phyloP scores from a whole-genome alignment of 306 rosid genomes.

The Malus fusca region DNA sequence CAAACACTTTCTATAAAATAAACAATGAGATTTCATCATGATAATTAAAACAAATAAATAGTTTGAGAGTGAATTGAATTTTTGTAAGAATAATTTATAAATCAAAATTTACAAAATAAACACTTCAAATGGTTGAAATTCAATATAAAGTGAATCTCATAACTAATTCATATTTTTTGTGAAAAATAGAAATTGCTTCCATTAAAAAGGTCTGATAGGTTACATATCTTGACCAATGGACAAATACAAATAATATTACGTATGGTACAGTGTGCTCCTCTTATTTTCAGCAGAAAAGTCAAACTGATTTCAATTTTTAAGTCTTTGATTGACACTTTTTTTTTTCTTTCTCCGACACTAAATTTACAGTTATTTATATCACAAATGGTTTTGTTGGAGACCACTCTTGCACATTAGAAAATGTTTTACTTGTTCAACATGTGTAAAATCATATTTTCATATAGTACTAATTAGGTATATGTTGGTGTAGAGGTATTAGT shows the following conservation, averaged over 20 bases:
- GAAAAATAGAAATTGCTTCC: too few relatives aligned
- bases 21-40: too few relatives aligned
- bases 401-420: not conserved
- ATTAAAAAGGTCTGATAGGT: not conserved
- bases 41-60: too few relatives aligned
- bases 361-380: not conserved
- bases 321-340: not conserved
- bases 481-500: not conserved
- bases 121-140: too few relatives aligned
- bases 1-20: too few relatives aligned
- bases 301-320: not conserved
- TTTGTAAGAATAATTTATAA: accelerated
- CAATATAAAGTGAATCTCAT: too few relatives aligned
- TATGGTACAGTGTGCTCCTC: not conserved
- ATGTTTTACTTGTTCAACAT: not conserved
- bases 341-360: not conserved
- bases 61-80: too few relatives aligned
- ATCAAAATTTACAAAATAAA: too few relatives aligned
- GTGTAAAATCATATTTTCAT: not conserved
- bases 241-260: not conserved
- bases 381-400: not conserved
- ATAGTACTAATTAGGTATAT: too few relatives aligned
- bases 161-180: too few relatives aligned
- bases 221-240: not conserved
- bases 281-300: not conserved